A percentile compares a stretch with the other conserved stretches of the same genome.
phyloP scores from a whole-genome alignment of 2,329 filamentous ascomycete species.

The Chalara sp. region DNA sequence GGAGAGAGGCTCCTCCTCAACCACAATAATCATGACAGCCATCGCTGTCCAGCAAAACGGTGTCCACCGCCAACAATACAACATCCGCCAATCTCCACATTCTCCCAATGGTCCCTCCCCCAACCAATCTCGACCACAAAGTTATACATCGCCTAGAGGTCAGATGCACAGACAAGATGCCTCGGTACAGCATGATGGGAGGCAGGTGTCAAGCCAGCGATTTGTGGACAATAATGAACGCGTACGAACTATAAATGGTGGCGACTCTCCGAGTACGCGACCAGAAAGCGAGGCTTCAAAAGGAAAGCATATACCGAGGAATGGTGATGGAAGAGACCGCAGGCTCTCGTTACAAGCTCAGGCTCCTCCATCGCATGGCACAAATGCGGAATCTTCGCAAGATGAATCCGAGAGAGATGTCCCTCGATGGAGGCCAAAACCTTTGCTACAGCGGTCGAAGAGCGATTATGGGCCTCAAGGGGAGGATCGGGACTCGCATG shows the following conservation, averaged over 20 bases:
- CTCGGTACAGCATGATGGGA: constrained; percentile 17
- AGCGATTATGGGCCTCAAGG: constrained; percentile 44
- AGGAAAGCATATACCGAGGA: background rate
- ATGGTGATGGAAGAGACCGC: background rate
- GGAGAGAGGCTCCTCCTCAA: no score
- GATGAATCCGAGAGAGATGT: constrained; percentile 22
- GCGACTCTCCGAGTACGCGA: constrained; percentile 2
- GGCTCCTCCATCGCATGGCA: constrained; percentile 14
- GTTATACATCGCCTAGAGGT: constrained; percentile 13
- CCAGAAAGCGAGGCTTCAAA: background rate
- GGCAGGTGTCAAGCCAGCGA: constrained; percentile 12
- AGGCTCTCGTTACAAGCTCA: constrained; percentile 7
- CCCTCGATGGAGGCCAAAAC: constrained; percentile 16
- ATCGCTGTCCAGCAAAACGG: constrained; percentile 25
- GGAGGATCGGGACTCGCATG: constrained; percentile 23
- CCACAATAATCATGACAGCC: constrained; percentile 22
- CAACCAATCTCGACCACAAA: constrained; percentile 21
- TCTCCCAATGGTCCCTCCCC: constrained; percentile 20
- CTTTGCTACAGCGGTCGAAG: constrained; percentile 34
- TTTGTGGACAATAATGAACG: constrained; percentile 21
- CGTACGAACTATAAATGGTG: constrained; percentile 13
- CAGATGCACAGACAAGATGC: constrained; percentile 15
- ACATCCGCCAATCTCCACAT: constrained; percentile 21
- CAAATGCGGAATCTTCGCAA: constrained; percentile 20
- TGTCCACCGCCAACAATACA: constrained; percentile 22